Evolutionary conservation across 1,284 basidiomycete genomes (phyloP), one percentile per base, ranked within the genome.

Genomic region (Sporisorium iseilematis-ciliati): DNA sequence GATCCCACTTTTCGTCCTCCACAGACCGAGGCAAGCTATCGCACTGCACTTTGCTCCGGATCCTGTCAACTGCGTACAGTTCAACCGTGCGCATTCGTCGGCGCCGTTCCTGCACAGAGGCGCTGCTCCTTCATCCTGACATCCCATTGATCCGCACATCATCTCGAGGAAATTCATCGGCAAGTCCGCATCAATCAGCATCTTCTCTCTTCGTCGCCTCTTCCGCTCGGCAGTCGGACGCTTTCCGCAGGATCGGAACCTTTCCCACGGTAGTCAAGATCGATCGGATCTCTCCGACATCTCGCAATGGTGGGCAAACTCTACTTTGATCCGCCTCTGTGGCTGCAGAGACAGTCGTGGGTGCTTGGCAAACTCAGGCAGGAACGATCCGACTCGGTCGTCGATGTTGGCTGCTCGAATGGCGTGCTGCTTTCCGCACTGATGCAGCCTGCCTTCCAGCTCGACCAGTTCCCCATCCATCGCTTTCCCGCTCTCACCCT

Each of bases 331-430:
- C 74, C 74, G 38, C 67, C 74, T 31, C 69, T 76, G 42, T 76
- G 74, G 74, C 59, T 76, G 38, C 74, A 75, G 60, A 64, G 75
- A 41, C 75, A 77, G 50, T 66, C 70, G 3, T 77, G 75, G 75
- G 68, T 77, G 7, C 63, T 74, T 10, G 56, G 57, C 43, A 63
- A 75, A 40, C 59, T 77, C 16, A 46, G 75, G 26, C 57, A 70
- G 43, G 71, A 67, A n/a, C 53, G 59, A 20, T 65, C 71, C 38
- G 66, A 75, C 31, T 77, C 75, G 16, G 75, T 74, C 40, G 68
- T 77, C 54, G 74, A 77, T n/a, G 64, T 76, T 16, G 77, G 75
- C 21, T 77, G 77, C 55, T 72, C 72, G 26, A 76, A 73, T 20
- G 73, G 71, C 10, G 65, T 67, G 16, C 66, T 79, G 21, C 71